A percentile compares a stretch with the other conserved stretches of the same genome.
These are phyloP conservation scores for Annulohypoxylon truncatum DNA, from an alignment of 2,329 filamentous ascomycete species.

Conservation along the genomic window DNA sequence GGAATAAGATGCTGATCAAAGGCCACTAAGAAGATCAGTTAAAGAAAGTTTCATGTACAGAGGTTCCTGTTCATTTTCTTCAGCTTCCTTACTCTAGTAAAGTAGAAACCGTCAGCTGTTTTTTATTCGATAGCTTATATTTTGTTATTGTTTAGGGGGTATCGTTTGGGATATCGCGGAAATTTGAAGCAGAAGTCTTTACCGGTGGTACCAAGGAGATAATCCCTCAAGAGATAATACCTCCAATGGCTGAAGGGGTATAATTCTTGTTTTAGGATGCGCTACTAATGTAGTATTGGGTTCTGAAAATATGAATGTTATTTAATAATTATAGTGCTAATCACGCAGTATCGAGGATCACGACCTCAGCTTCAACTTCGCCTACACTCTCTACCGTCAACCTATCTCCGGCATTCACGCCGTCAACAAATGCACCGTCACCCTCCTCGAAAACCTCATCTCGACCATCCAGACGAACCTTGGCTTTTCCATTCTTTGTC, in stretches of 20 bases:
- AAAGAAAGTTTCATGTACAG: too few relatives aligned
- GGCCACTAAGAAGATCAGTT: too few relatives aligned
- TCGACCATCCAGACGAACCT: conserved; percentile 73
- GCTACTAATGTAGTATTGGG: neutral
- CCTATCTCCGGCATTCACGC: conserved; percentile 72
- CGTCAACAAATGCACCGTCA: conserved; percentile 81
- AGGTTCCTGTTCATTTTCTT: too few relatives aligned
- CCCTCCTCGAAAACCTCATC: conserved; percentile 79
- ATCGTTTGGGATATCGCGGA: conserved; percentile 2
- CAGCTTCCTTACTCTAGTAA: too few relatives aligned
- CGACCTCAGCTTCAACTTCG: conserved; percentile 75
- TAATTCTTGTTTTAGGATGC: neutral
- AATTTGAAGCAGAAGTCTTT: neutral
- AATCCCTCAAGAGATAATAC: neutral
- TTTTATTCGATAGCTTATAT: neutral
- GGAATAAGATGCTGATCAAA: too few relatives aligned
- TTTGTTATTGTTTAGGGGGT: conserved; percentile 11
- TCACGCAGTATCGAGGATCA: conserved; percentile 73
- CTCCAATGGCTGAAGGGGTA: neutral
- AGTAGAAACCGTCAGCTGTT: too few relatives aligned
- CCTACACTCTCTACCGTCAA: conserved; percentile 75
- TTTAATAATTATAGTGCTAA: neutral
- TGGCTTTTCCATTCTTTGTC: conserved; percentile 79
- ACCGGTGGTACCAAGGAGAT: neutral
- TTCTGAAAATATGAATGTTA: neutral